Percentiles rank a stretch among this genome's conserved stretches.
Conservation (phyloP, 345 rosid species). For the Atalantia buxifolia region DNA sequence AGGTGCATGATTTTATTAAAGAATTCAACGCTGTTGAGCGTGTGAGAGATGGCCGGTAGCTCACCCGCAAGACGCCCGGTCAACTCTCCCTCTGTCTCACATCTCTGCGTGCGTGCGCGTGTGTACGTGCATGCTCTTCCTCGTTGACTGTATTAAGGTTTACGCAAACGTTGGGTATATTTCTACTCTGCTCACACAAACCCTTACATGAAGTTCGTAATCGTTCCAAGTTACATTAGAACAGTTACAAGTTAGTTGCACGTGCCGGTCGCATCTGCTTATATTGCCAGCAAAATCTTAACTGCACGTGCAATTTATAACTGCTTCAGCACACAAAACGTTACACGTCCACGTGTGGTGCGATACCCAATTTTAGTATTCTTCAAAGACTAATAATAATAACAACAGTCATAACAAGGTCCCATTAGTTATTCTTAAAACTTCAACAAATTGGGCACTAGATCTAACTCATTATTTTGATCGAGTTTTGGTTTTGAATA, state of each 20-base stretch:
- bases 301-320: not conserved
- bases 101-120: not conserved
- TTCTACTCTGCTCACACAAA: constrained; percentile 18
- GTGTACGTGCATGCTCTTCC: not conserved
- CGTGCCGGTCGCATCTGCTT: constrained; percentile 1
- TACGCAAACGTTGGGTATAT: constrained; percentile 12
- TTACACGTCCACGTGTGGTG: not conserved
- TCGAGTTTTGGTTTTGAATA: too few relatives aligned
- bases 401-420: too few relatives aligned
- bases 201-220: not conserved
- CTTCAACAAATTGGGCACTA: too few relatives aligned
- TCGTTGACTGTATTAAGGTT: constrained; percentile 9
- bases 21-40: constrained; percentile 93
- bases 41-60: constrained; percentile 84
- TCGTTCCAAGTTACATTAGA: not conserved
- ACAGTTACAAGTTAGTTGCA: constrained; percentile 6
- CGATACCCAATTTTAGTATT: too few relatives aligned
- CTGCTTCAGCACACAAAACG: not conserved
- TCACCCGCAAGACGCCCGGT: constrained; percentile 89
- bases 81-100: constrained; percentile 34
- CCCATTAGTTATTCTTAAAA: too few relatives aligned
- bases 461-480: not conserved
- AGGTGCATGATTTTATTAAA: constrained; percentile 84
- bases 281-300: not conserved
- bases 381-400: too few relatives aligned